Percentiles rank a stretch among this genome's conserved stretches.
Conservation (phyloP, 2,329 filamentous ascomycete species). For the Gnomoniopsis smithogilvyi region DNA sequence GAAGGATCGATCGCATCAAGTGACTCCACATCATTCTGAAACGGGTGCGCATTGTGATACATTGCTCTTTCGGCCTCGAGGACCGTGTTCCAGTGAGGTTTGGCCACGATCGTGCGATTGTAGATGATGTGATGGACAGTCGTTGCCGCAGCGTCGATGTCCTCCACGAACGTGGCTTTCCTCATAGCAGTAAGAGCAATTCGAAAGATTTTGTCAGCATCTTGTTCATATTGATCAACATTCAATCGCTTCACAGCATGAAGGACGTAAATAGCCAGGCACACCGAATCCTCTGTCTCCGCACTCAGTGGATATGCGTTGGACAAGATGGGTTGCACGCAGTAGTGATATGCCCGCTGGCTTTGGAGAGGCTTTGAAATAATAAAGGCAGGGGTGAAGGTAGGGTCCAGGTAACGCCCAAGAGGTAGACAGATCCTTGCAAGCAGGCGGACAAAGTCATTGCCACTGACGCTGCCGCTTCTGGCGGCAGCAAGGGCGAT, state of each 20-base stretch:
- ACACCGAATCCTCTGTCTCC: conserved; percentile 27
- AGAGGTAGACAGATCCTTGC: conserved; percentile 37
- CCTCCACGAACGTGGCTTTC: conserved; percentile 37
- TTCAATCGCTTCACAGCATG: conserved; percentile 46
- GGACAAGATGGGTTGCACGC: conserved; percentile 43
- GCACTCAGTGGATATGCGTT: conserved; percentile 34
- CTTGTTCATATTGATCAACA: conserved; percentile 50
- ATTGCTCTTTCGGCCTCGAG: conserved; percentile 40
- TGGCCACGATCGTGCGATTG: conserved; percentile 42
- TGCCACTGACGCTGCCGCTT: conserved; percentile 24
- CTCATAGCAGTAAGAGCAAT: conserved; percentile 46
- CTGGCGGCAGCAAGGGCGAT: conserved; percentile 7
- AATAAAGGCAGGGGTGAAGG: conserved; percentile 4
- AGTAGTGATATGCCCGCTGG: conserved; percentile 47
- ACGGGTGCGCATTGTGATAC: conserved; percentile 27
- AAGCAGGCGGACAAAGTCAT: conserved; percentile 38
- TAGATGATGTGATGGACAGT: conserved; percentile 47
- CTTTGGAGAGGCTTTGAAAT: conserved; percentile 29
- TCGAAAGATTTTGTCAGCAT: conserved; percentile 44
- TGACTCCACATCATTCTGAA: background rate
- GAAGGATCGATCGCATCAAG: background rate
- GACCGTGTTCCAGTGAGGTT: conserved; percentile 46
- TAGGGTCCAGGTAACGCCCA: conserved; percentile 1
- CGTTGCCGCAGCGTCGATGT: conserved; percentile 45
- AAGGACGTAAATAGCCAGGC: conserved; percentile 46